A percentile compares a stretch with the other conserved stretches of the same genome.
Evolutionary conservation across 169 alveolate genomes (phyloP).

Genomic region (Cryptosporidium viatorum): DNA sequence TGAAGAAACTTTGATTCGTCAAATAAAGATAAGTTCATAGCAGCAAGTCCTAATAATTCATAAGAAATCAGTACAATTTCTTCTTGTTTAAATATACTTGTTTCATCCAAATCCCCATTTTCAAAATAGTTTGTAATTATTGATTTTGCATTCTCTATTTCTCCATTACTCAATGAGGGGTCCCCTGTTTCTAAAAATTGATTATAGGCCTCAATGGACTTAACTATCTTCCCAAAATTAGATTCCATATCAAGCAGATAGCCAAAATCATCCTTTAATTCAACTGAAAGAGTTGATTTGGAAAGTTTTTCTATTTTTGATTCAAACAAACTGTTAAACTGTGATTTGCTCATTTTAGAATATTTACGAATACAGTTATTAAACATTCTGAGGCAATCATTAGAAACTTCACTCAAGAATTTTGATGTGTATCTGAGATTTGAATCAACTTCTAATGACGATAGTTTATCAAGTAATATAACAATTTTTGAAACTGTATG

Average conservation of each 20-base stretch:
- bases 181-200: not conserved
- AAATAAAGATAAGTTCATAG: not conserved
- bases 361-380: not conserved
- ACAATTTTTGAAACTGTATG: not conserved
- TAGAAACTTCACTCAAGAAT: not conserved
- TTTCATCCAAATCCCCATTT: not conserved
- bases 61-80: not conserved
- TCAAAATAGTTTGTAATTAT: not conserved
- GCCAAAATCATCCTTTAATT: not conserved
- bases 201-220: not conserved
- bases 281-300: not conserved
- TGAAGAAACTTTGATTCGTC: not conserved
- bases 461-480: not conserved
- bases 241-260: not conserved
- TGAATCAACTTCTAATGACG: constrained; percentile 5
- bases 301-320: not conserved
- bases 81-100: not conserved
- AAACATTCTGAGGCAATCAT: constrained; percentile 2
- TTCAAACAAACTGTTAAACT: not conserved
- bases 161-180: not conserved
- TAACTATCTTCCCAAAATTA: not conserved
- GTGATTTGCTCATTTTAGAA: not conserved
- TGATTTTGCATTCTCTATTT: not conserved
- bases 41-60: constrained; percentile 1
- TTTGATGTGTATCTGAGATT: not conserved